Evolutionary conservation across 768 basidiomycete genomes (phyloP).

Genomic region (Antrodiella citrinella): DNA sequence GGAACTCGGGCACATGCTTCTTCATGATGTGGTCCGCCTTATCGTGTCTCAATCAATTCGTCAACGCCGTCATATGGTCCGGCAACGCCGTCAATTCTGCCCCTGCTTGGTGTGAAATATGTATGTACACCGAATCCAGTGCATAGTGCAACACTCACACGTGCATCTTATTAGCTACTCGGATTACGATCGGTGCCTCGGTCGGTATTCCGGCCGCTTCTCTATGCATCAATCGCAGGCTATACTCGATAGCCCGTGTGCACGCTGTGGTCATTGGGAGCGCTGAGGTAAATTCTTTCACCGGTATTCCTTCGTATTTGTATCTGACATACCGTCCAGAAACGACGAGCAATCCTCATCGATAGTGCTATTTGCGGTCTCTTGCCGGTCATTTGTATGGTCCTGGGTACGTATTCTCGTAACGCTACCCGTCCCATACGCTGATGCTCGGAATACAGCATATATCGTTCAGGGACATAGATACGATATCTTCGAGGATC

Average conservation of each 20-base stretch:
- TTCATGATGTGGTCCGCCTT: slow-evolving; percentile 60
- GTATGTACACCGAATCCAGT: slow-evolving; percentile 29
- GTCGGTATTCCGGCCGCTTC: slow-evolving; percentile 29
- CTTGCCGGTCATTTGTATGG: slow-evolving; percentile 31
- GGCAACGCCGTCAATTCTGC: slow-evolving; percentile 35
- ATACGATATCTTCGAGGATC: slow-evolving; percentile 49
- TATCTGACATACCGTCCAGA: too few species aligned
- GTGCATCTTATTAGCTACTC: slow-evolving; percentile 8
- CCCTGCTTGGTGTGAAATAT: slow-evolving; percentile 72
- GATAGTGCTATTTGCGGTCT: slow-evolving; percentile 49
- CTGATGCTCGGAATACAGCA: slow-evolving; percentile 16
- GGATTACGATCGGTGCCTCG: slow-evolving; percentile 13
- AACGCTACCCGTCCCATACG: too few species aligned
- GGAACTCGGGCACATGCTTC: slow-evolving; percentile 60
- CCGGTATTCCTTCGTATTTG: too few species aligned
- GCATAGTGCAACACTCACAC: slow-evolving; percentile 21
- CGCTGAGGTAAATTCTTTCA: too few species aligned
- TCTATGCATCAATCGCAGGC: slow-evolving; percentile 45
- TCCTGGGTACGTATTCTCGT: slow-evolving; percentile 18
- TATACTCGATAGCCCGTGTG: slow-evolving; percentile 51
- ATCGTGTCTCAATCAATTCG: slow-evolving; percentile 43
- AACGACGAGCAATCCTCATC: slow-evolving; percentile 19
- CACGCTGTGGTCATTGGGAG: too few species aligned
- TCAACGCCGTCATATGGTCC: slow-evolving; percentile 58
- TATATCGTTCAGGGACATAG: slow-evolving; percentile 33